These are phyloP conservation scores for Fremontodendron californicum DNA, from an alignment of 345 rosid genomes.

Conservation along the genomic window DNA sequence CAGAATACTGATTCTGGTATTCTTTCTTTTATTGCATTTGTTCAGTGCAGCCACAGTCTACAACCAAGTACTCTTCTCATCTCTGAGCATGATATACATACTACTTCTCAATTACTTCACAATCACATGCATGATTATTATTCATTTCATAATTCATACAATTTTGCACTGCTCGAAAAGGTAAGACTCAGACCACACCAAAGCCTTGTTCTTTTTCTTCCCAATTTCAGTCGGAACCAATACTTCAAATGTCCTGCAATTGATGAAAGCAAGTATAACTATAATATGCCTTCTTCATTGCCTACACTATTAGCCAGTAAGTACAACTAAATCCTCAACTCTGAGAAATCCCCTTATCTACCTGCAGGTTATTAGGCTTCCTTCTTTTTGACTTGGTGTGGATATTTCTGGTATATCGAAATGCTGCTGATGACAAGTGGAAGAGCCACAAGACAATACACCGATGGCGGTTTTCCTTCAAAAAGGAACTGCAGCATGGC, in stretches of 20 bases:
- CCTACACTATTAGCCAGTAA: neutral
- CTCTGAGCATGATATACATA: neutral
- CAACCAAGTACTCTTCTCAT: neutral
- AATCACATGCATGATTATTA: neutral
- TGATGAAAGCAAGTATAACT: neutral
- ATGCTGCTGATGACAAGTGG: conserved; percentile 85
- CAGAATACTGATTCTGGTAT: neutral
- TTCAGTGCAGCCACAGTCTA: neutral
- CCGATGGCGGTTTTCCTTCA: conserved; percentile 88
- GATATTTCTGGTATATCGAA: conserved; percentile 85
- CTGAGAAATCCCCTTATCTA: neutral
- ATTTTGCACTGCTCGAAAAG: neutral
- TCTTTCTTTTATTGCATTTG: neutral
- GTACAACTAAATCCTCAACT: neutral
- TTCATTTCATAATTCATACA: neutral
- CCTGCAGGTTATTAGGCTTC: conserved; percentile 37
- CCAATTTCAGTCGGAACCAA: neutral
- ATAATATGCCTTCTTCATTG: conserved; percentile 5
- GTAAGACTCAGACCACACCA: neutral
- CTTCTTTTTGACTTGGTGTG: conserved; percentile 65
- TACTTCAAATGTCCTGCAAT: neutral
- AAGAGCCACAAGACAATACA: conserved; percentile 66
- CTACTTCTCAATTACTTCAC: neutral
- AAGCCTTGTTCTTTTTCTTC: neutral
- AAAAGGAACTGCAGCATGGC: conserved; percentile 84